phyloP scores from a whole-genome alignment of 73 alveolate species.

The Paraurostyla sp. region DNA sequence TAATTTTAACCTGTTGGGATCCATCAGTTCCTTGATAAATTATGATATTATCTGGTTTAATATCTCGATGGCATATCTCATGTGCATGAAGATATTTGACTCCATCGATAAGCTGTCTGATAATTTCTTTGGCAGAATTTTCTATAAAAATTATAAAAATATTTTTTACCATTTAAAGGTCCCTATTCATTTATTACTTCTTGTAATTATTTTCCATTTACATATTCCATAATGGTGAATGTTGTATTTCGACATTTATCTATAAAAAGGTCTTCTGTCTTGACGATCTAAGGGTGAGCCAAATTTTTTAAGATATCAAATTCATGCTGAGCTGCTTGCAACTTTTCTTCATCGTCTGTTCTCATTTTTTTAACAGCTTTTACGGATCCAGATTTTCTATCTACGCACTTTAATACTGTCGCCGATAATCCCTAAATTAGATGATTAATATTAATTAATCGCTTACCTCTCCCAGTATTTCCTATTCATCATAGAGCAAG shows the following conservation, averaged over 20 bases:
- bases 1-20: constrained; percentile 55
- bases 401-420: constrained; percentile 4
- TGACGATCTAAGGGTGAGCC: constrained; percentile 40
- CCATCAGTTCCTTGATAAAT: constrained; percentile 47
- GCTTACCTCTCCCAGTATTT: constrained; percentile 10
- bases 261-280: not conserved
- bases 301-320: constrained; percentile 17
- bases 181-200: not conserved
- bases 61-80: constrained; percentile 76
- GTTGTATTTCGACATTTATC: not conserved
- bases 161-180: not conserved
- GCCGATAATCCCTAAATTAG: not conserved
- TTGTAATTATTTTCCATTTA: not conserved
- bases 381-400: not conserved
- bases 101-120: constrained; percentile 69
- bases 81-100: constrained; percentile 72
- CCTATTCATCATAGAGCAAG: not conserved
- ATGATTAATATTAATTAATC: not conserved
- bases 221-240: constrained; percentile 55
- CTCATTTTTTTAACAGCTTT: constrained; percentile 60
- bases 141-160: not conserved
- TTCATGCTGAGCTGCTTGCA: constrained; percentile 44
- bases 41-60: constrained; percentile 73
- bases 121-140: constrained; percentile 62
- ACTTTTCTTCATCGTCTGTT: constrained; percentile 52